These are phyloP conservation scores for Fraxinus dipetala DNA, from an alignment of 305 asterid species.

Conservation along the genomic window DNA sequence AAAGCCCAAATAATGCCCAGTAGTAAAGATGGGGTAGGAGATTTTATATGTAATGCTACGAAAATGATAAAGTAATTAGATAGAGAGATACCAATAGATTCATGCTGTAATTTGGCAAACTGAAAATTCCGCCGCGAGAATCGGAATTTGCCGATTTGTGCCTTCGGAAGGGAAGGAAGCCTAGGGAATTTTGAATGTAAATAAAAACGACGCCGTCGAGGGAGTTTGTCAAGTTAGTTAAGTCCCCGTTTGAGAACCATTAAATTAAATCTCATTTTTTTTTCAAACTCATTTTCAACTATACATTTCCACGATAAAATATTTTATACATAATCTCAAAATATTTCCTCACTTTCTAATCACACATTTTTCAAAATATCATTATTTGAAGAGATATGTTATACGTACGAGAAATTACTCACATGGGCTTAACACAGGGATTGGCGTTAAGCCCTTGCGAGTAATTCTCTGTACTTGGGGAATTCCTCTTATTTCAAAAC, in stretches of 20 bases:
- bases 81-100: conserved; percentile 34
- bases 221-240: neutral
- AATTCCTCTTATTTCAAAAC: no score
- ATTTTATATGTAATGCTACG: neutral
- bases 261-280: no score
- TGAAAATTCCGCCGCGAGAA: conserved; percentile 27
- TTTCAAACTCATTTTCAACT: no score
- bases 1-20: neutral
- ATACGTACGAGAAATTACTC: no score
- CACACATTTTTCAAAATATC: no score
- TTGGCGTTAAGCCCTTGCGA: no score
- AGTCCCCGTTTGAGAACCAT: neutral
- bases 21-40: neutral
- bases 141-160: conserved; percentile 28
- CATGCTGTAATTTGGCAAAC: conserved; percentile 29
- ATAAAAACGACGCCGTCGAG: neutral
- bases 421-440: no score
- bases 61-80: neutral
- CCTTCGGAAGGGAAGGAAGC: neutral
- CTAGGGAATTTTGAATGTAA: neutral
- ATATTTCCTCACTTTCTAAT: no score
- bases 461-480: no score
- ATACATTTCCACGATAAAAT: no score
- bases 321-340: no score
- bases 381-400: no score